Evolutionary conservation across 352 stramenopile species (phyloP).

Genomic region (Pythium aquatile): DNA sequence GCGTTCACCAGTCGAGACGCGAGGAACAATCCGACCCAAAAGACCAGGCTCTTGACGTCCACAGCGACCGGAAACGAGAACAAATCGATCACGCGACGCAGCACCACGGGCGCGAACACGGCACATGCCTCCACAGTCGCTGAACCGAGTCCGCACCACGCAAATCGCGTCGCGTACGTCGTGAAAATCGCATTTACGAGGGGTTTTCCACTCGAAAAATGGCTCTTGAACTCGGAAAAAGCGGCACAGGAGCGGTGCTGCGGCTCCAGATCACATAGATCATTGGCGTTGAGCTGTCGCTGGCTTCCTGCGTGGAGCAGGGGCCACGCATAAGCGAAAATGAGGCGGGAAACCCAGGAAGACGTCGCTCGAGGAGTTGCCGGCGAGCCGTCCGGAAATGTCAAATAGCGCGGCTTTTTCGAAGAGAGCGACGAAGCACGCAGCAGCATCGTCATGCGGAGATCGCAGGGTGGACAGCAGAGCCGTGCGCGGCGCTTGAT

Average conservation of each 20-base stretch:
- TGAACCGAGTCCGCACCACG: constrained; percentile 15
- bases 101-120: constrained; percentile 24
- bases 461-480: too few species aligned
- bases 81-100: constrained; percentile 18
- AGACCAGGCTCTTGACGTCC: constrained; percentile 9
- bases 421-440: neutral
- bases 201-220: constrained; percentile 8
- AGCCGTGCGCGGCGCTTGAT: too few species aligned
- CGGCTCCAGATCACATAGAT: constrained; percentile 13
- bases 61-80: constrained; percentile 1
- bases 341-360: constrained; percentile 13
- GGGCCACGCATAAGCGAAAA: constrained; percentile 7
- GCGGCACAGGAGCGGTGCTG: neutral
- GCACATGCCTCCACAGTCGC: constrained; percentile 9
- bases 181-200: neutral
- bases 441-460: neutral
- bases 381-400: neutral
- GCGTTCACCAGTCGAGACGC: constrained; percentile 29
- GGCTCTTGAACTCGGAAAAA: neutral
- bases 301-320: constrained; percentile 3
- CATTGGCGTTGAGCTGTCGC: constrained; percentile 7
- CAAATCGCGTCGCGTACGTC: neutral
- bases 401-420: neutral
- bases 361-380: neutral
- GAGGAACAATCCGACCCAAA: constrained; percentile 34